Evolutionary conservation across 2,329 filamentous ascomycete species (phyloP).

Genomic region (Dryadomyces sulphureus): DNA sequence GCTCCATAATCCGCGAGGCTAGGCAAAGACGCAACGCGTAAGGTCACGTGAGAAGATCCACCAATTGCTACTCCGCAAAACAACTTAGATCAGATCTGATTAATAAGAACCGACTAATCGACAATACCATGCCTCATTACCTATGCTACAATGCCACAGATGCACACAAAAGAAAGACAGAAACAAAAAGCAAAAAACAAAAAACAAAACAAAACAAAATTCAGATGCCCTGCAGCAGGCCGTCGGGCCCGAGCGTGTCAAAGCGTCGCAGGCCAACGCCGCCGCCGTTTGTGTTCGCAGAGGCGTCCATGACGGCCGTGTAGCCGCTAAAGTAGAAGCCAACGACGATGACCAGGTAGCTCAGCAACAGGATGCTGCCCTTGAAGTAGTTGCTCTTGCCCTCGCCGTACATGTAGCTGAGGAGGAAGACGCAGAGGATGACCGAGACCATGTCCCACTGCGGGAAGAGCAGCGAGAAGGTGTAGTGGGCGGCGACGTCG

Average conservation of each 20-base stretch:
- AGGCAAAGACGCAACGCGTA: background rate
- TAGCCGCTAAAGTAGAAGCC: constrained; percentile 77
- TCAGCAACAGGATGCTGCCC: constrained; percentile 83
- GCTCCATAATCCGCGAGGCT: background rate
- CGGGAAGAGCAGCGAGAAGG: constrained; percentile 82
- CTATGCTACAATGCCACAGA: background rate
- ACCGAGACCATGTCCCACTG: constrained; percentile 99
- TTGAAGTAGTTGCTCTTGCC: constrained; percentile 99
- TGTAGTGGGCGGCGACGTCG: constrained; percentile 38
- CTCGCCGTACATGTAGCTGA: constrained; percentile 96
- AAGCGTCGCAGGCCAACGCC: constrained; percentile 26
- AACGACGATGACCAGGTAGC: constrained; percentile 80
- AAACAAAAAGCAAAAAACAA: background rate
- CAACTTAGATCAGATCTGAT: background rate
- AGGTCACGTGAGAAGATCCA: background rate
- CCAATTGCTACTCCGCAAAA: background rate
- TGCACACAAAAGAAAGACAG: background rate
- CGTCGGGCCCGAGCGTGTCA: constrained; percentile 35
- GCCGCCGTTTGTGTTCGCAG: constrained; percentile 17
- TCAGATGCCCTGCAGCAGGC: constrained; percentile 12
- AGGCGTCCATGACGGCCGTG: constrained; percentile 23
- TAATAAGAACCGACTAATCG: background rate
- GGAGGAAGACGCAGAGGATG: constrained; percentile 85
- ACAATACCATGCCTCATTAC: background rate
- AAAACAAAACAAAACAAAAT: background rate